Evolutionary conservation across 2,329 filamentous ascomycete genomes (phyloP).

Genomic region (Knufia fluminis): DNA sequence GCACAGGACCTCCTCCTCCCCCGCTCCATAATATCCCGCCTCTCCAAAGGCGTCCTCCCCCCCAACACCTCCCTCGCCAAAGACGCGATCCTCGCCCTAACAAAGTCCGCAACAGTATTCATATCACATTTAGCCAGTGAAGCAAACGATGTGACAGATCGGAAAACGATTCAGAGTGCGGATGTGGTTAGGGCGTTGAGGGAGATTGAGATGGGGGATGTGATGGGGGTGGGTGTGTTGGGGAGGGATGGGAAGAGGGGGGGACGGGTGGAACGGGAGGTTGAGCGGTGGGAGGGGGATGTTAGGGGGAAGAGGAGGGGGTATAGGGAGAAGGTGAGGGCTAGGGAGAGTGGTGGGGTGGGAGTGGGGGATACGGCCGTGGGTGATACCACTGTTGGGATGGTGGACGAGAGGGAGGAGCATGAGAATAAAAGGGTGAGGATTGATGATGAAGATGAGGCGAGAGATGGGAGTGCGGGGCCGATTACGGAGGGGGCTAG

Average conservation of each 20-base stretch:
- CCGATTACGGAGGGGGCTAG: constrained; percentile 1
- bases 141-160: constrained; percentile 52
- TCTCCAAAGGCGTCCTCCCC: constrained; percentile 55
- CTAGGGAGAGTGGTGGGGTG: constrained; percentile 38
- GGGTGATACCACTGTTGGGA: constrained; percentile 34
- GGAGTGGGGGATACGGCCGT: constrained; percentile 23
- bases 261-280: constrained; percentile 49
- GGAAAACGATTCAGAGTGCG: constrained; percentile 52
- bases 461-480: constrained; percentile 14
- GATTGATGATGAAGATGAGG: constrained; percentile 11
- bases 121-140: constrained; percentile 48
- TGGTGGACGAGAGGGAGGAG: constrained; percentile 36
- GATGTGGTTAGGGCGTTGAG: constrained; percentile 53
- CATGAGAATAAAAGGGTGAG: constrained; percentile 13
- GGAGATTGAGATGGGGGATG: constrained; percentile 47
- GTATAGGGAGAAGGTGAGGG: constrained; percentile 34
- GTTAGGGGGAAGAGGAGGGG: constrained; percentile 29
- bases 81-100: constrained; percentile 54
- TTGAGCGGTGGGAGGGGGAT: constrained; percentile 39
- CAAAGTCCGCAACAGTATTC: constrained; percentile 58
- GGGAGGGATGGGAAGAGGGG: constrained; percentile 39
- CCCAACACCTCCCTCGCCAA: constrained; percentile 58
- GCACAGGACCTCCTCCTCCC: constrained; percentile 53
- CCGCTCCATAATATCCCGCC: constrained; percentile 51
- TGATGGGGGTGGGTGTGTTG: constrained; percentile 16